Evolutionary conservation across 1,139 yeast species (phyloP).

Genomic region (Suhomyces terraborum): DNA sequence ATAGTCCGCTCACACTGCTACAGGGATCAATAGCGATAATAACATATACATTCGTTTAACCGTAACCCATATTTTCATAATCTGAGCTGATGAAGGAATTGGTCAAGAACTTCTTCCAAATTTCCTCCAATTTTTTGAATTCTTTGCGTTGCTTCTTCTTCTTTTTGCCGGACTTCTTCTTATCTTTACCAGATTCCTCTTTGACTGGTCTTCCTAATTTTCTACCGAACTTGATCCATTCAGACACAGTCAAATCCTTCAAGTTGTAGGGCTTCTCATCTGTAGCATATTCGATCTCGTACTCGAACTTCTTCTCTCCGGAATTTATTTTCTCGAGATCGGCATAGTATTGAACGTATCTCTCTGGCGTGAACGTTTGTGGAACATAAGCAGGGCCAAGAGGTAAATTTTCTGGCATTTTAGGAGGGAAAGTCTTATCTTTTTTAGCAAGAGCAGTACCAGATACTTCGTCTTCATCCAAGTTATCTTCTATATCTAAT

Average conservation of each 20-base stretch:
- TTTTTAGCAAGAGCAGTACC: conserved; percentile 18
- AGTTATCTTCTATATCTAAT: conserved; percentile 19
- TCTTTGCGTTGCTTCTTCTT: conserved; percentile 11
- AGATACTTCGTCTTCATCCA: conserved; percentile 17
- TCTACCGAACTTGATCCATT: conserved; percentile 61
- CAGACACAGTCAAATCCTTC: conserved; percentile 57
- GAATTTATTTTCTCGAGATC: conserved; percentile 57
- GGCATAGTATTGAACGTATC: conserved; percentile 71
- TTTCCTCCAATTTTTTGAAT: conserved; percentile 24
- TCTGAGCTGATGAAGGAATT: conserved; percentile 66
- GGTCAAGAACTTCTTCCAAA: conserved; percentile 49
- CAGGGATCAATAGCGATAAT: not conserved
- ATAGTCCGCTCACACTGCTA: no score
- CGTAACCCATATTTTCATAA: conserved; percentile 53
- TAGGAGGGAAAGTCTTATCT: conserved; percentile 70
- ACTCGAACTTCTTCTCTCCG: conserved; percentile 52
- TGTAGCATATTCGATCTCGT: conserved; percentile 69
- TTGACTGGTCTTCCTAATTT: conserved; percentile 48
- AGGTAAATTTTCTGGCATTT: conserved; percentile 53
- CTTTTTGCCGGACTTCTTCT: conserved; percentile 17
- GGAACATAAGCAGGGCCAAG: conserved; percentile 77
- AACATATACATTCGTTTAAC: conserved; percentile 16
- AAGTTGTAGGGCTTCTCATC: conserved; percentile 58
- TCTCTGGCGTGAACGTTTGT: conserved; percentile 70
- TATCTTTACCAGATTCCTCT: conserved; percentile 15